Conservation (phyloP, 441 rosid genomes). For the Croton laevigatus region DNA sequence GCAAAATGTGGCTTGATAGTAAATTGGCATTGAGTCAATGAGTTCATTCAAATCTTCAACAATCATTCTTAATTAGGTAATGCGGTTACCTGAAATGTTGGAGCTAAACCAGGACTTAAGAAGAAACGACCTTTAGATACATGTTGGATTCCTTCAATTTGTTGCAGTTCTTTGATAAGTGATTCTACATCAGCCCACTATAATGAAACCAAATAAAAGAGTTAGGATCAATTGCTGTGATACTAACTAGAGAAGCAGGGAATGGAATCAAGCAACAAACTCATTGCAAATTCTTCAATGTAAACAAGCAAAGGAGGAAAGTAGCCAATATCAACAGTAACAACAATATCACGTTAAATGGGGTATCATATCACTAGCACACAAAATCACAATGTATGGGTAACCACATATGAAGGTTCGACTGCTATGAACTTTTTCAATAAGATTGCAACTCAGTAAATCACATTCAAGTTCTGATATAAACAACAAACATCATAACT, state of each 20-base stretch:
- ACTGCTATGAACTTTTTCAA: neutral
- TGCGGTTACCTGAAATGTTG: slow-evolving; percentile 78
- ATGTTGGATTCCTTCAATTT: slow-evolving; percentile 67
- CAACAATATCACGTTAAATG: neutral
- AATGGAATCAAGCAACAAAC: neutral
- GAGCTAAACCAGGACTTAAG: slow-evolving; percentile 91
- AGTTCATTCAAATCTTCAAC: neutral
- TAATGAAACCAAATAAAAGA: slow-evolving; percentile 22
- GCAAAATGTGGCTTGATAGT: neutral
- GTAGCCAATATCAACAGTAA: neutral
- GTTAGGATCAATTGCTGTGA: slow-evolving; percentile 7
- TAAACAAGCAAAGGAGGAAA: neutral
- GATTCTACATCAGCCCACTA: slow-evolving; percentile 96
- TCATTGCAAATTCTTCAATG: neutral
- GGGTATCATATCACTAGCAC: no score
- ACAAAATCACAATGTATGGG: neutral
- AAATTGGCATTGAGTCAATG: neutral
- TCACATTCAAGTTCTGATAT: neutral
- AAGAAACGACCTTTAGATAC: slow-evolving; percentile 82
- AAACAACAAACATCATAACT: neutral
- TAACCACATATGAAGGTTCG: neutral
- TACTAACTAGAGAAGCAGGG: neutral
- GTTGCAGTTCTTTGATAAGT: slow-evolving; percentile 70
- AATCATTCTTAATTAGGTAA: neutral
- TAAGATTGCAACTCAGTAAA: neutral